Conservation (phyloP, 108 stramenopile species). For the Cyclotella distinguenda region DNA sequence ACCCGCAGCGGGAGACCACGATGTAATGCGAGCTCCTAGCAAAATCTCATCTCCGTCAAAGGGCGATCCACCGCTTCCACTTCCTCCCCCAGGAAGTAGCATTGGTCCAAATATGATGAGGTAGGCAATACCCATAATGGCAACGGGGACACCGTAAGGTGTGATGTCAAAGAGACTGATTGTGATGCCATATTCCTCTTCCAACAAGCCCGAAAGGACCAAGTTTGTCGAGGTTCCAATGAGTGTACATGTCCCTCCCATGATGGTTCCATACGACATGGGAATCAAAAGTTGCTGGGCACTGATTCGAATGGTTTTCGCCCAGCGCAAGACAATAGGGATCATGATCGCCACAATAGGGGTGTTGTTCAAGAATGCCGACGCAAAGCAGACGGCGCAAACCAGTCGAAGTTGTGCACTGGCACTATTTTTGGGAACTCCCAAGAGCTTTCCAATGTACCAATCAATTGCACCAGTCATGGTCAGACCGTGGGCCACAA, state of each 20-base stretch:
- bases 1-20: constrained; percentile 78
- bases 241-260: constrained; percentile 88
- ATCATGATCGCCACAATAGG: constrained; percentile 90
- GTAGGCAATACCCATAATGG: constrained; percentile 69
- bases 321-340: constrained; percentile 84
- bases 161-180: constrained; percentile 78
- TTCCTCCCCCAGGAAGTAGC: constrained; percentile 62
- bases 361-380: constrained; percentile 90
- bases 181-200: constrained; percentile 40
- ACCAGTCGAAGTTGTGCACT: constrained; percentile 72
- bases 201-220: constrained; percentile 71
- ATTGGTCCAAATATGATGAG: constrained; percentile 65
- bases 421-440: constrained; percentile 57
- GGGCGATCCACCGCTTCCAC: constrained; percentile 20
- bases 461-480: constrained; percentile 85
- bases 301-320: constrained; percentile 54
- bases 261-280: constrained; percentile 79
- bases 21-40: constrained; percentile 68
- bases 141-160: constrained; percentile 77
- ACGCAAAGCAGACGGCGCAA: constrained; percentile 62
- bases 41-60: constrained; percentile 56
- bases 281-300: constrained; percentile 80
- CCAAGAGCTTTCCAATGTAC: constrained; percentile 84
- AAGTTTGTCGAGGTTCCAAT: constrained; percentile 91
- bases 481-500: constrained; percentile 81